Evolutionary conservation across 768 basidiomycete species (phyloP).

Genomic region (Lyophyllum semitale): DNA sequence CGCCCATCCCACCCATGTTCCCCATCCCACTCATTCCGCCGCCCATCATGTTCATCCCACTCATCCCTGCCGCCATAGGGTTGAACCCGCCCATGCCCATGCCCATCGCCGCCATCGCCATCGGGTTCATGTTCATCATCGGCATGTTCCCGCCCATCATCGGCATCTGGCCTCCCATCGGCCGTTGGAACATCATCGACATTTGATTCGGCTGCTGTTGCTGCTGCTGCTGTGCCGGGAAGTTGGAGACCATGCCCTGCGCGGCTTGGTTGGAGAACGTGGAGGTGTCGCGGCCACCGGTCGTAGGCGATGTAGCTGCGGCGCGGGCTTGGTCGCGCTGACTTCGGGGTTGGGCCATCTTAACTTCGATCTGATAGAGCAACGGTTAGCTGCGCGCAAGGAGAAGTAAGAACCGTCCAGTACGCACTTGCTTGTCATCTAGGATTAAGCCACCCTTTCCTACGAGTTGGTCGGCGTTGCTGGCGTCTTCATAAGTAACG

Average conservation of each 20-base stretch:
- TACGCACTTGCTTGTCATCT: constrained; percentile 74
- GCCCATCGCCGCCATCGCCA: constrained; percentile 55
- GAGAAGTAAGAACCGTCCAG: background rate
- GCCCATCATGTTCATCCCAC: constrained; percentile 32
- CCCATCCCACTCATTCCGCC: constrained; percentile 28
- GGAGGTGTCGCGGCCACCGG: constrained; percentile 22
- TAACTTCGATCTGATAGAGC: constrained; percentile 73
- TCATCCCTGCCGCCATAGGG: constrained; percentile 31
- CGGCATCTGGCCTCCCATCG: constrained; percentile 46
- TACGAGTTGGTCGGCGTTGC: constrained; percentile 66
- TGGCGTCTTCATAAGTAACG: constrained; percentile 74
- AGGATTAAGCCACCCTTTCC: constrained; percentile 66
- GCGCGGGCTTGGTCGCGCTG: constrained; percentile 57
- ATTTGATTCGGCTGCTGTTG: constrained; percentile 43
- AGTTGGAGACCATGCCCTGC: constrained; percentile 33
- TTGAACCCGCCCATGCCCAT: constrained; percentile 37
- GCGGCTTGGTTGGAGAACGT: constrained; percentile 37
- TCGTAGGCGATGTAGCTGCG: constrained; percentile 16
- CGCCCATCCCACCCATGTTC: constrained; percentile 16
- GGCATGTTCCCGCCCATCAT: constrained; percentile 39
- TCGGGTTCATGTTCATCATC: constrained; percentile 47
- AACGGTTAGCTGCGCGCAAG: background rate
- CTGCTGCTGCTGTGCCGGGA: constrained; percentile 32
- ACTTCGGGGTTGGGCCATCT: constrained; percentile 74
- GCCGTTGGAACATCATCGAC: constrained; percentile 61